These are phyloP conservation scores for Pseudopyrenochaeta lycopersici DNA, from an alignment of 2,329 filamentous ascomycete species.

Conservation along the genomic window DNA sequence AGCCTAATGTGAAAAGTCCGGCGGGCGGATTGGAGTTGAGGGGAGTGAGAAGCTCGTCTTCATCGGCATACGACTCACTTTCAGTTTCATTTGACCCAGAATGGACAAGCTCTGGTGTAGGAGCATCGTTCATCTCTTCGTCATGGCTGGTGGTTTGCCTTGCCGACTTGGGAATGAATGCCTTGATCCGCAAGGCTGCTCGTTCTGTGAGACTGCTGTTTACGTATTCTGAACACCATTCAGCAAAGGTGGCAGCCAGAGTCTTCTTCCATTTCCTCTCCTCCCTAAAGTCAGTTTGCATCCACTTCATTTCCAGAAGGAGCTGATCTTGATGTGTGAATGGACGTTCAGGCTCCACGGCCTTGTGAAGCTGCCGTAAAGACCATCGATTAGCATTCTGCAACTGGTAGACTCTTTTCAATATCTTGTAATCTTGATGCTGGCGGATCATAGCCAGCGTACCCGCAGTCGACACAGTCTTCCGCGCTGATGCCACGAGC, in stretches of 20 bases:
- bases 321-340: slow-evolving; percentile 86
- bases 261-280: slow-evolving; percentile 94
- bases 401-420: slow-evolving; percentile 87
- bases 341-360: slow-evolving; percentile 79
- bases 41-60: slow-evolving; percentile 52
- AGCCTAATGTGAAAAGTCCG: slow-evolving; percentile 82
- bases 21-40: slow-evolving; percentile 68
- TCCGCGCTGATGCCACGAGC: slow-evolving; percentile 82
- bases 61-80: slow-evolving; percentile 49
- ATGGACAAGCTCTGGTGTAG: slow-evolving; percentile 50
- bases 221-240: slow-evolving; percentile 85
- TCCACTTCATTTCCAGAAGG: slow-evolving; percentile 94
- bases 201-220: slow-evolving; percentile 70
- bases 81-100: slow-evolving; percentile 50
- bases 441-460: slow-evolving; percentile 85
- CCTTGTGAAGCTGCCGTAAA: slow-evolving; percentile 85
- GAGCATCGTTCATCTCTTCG: slow-evolving; percentile 49
- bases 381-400: slow-evolving; percentile 95
- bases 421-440: slow-evolving; percentile 84
- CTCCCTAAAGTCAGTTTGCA: slow-evolving; percentile 94
- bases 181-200: slow-evolving; percentile 73
- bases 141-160: slow-evolving; percentile 26
- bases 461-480: slow-evolving; percentile 87
- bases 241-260: slow-evolving; percentile 79
- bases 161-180: slow-evolving; percentile 44